Evolutionary conservation across 2,329 filamentous ascomycete genomes (phyloP).

Genomic region (Pestalotiopsis sp.): DNA sequence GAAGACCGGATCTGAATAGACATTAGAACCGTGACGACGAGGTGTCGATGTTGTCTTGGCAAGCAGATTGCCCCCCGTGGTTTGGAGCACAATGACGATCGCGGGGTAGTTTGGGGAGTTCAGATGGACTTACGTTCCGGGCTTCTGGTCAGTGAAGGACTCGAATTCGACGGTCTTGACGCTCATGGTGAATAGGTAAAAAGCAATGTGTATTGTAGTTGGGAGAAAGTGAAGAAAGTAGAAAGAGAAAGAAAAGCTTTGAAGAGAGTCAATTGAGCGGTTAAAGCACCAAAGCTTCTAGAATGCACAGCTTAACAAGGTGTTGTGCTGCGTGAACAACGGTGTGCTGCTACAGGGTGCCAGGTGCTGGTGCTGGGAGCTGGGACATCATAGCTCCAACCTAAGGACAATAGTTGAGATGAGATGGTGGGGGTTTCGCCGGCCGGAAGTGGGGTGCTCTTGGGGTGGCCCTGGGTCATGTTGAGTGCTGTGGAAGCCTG

Average conservation of each 20-base stretch:
- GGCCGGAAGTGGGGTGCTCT: slow-evolving; percentile 1
- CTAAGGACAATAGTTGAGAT: background rate
- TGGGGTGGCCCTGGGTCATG: background rate
- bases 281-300: background rate
- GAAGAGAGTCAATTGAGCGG: slow-evolving; percentile 1
- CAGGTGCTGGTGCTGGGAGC: background rate
- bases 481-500: background rate
- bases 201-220: background rate
- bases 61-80: background rate
- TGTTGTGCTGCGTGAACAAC: background rate
- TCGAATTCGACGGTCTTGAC: slow-evolving; percentile 78
- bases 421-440: slow-evolving; percentile 6
- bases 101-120: slow-evolving; percentile 34
- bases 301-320: background rate
- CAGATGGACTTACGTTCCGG: slow-evolving; percentile 82
- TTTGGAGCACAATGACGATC: slow-evolving; percentile 22
- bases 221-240: slow-evolving; percentile 9
- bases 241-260: background rate
- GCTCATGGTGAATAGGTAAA: slow-evolving; percentile 58
- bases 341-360: background rate
- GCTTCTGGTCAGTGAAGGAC: slow-evolving; percentile 95
- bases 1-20: slow-evolving; percentile 81
- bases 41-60: background rate
- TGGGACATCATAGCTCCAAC: slow-evolving; percentile 6
- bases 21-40: background rate